Evolutionary conservation across 441 rosid species (phyloP).

Genomic region (Gossypium schwendimanii): DNA sequence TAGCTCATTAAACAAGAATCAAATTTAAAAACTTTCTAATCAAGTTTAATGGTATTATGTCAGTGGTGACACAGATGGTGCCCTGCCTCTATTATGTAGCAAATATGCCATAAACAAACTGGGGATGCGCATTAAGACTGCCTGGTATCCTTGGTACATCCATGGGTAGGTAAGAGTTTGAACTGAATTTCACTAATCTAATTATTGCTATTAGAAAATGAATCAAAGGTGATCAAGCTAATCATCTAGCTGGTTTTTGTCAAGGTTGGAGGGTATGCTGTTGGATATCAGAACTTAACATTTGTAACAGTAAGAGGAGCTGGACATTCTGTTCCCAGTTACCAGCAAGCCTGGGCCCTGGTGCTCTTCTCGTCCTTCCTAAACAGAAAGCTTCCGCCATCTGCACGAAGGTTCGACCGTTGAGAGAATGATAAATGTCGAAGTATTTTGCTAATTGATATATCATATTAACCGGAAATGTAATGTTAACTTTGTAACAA

Average conservation of each 20-base stretch:
- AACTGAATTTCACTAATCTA: neutral
- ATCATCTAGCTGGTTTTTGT: neutral
- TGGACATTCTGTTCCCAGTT: slow-evolving; percentile 25
- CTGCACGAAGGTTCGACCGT: neutral
- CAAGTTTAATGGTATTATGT: neutral
- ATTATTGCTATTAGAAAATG: neutral
- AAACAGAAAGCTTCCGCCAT: slow-evolving; percentile 15
- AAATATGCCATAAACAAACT: slow-evolving; percentile 24
- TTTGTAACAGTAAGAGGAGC: slow-evolving; percentile 28
- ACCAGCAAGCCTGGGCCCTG: slow-evolving; percentile 23
- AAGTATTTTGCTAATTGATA: neutral
- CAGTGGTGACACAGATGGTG: slow-evolving; percentile 33
- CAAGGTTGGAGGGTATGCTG: slow-evolving; percentile 23
- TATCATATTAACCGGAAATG: neutral
- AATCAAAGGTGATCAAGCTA: neutral
- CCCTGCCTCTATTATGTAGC: slow-evolving; percentile 24
- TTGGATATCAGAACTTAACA: slow-evolving; percentile 18
- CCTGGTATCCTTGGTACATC: slow-evolving; percentile 23
- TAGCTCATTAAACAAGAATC: neutral
- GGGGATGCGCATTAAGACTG: slow-evolving; percentile 9
- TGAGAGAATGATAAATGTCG: neutral
- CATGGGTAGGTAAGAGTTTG: slow-evolving; percentile 24
- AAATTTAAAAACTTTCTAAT: neutral
- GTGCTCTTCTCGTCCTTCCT: slow-evolving; percentile 22
- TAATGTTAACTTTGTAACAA: neutral